Evolutionary conservation across 768 basidiomycete species (phyloP), one percentile per base, ranked within the genome.

Genomic region (Serendipita sp.): DNA sequence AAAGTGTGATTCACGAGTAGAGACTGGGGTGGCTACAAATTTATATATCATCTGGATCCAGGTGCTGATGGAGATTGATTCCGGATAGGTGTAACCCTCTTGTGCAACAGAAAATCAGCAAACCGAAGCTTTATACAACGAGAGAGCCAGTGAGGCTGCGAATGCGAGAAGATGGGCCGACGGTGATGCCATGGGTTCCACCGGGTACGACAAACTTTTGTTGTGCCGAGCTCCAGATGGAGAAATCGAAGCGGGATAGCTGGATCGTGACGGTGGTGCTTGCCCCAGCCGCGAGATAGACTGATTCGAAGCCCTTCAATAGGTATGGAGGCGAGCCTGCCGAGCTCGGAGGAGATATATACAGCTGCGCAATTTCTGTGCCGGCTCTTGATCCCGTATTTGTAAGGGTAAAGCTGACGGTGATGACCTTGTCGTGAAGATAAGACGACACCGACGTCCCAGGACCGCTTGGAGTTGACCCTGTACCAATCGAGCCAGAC

Each of bases 341-440:
- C 2, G 78, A 76, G 5, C 78, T 69, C 4, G 82, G 83, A 29
- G 76, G 78, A 6, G 75, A 73, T 36, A 80, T 72, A 69, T 83
- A 84, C 23, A 84, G 70, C 69, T 84, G 83, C 8, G 81, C 79
- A 44, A 81, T 75, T 81, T 83, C 83, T 46, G 78, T 75, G 1
- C 83, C 83, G 3, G 76, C 78, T 15, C 80, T 73, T 2, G 75
- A 72, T 27, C 83, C 83, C 33, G 72, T 80, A 71, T 86, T 86
- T 3, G 71, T 72, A 33, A 85, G 64, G 1, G 76, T 77, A 69
- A 84, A 83, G 18, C 76, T 74, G 13, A 81, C 78, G 2, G 76
- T 79, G n/a, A 82, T 73, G 3, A 79, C 79, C 44, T 78, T 74
- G 16, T 75, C 74, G 70, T 83, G 81, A 37, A 83, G 71, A 77